Evolutionary conservation across 2,329 filamentous ascomycete species (phyloP), one percentile per base, ranked within the genome.

Genomic region (Aaosphaeria arxii): DNA sequence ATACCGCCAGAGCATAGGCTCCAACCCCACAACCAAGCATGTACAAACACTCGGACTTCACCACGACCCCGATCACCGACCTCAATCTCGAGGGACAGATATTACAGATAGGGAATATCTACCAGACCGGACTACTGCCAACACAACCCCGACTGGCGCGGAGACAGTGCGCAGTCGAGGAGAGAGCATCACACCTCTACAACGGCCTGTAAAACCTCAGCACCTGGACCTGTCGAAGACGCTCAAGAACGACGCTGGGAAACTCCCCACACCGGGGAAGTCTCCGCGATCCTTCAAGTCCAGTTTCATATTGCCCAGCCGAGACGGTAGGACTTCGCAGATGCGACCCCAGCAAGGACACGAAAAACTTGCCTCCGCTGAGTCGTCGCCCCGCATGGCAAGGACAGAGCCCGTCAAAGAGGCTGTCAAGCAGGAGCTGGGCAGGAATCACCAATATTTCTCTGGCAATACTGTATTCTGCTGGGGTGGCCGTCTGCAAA

Each of bases 381-480:
- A 85, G 31, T 91, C 89, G 4, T 89, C 90, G 6, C 89, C 89
- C 2, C 80, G 79, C 42, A 77, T 88, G 44, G 71, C 76, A 38
- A 57, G 62, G 13, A 67, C 55, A 49, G 78, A 83, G 50, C 66
- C 66, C 11, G 58, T 58, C 7, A 68, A 69, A 43, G 58, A 62
- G 40, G 70, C 64, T 43, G 56, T 73, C 29, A 73, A 73, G 41
- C 56, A 68, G 28, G 71, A 77, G 33, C 64, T 81, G 47, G 85
- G 88, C 44, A 86, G 81, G 56, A 96, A 96, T 60, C 88, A 92
- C 71, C 84, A 97, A 67, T 96, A 96, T 69, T 97, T 96, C 62
- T 83, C 89, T 40, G 94, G 94, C 41, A 99, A 97, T 64, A 96
- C 90, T 0, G 77, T 91, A 28, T 99, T 99, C 66, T 96, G 85